Evolutionary conservation across 148 eudicot genomes (phyloP), one percentile per base, ranked within the genome.

Genomic region (Talinum fruticosum): DNA sequence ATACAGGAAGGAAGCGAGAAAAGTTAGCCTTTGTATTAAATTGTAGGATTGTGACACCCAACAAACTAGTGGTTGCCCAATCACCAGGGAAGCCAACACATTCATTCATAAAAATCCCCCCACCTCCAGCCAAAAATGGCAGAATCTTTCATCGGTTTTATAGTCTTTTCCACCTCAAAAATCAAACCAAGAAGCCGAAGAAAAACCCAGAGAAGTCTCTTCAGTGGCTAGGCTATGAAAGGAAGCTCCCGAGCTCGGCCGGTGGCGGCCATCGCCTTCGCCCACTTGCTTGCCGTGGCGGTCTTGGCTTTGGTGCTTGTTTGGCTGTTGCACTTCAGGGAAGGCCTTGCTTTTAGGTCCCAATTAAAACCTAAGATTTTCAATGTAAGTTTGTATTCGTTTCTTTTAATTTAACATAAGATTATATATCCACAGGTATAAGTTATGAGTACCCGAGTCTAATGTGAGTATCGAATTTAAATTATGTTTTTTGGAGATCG

Each of bases 311-410:
- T 90, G 54, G 79, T 87, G 47, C 86, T 88, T 29, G 85, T 85
- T 77, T 90, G 94, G 94, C 84, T 90, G 34, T 78, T 88, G 32
- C 85, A 87, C 76, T 87, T 90, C 79, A 66, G 87, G 33, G 90
- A 79, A 37, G 94, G 94, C 71, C 80, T 90, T 38, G 84, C 91
- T 66, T 88, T 88, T 78, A 83, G 75, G 12, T 84, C 94, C 33
- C 70, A 53, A 10, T 49, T 66, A 44, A 87, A 87, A 73, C 53
- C 64, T 16, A 86, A 87, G 82, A 83, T 88, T 64, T 90, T 90
- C 66, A 88, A 90, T 79, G 94, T 90, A 87, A 79, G 66, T 65
- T 35, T 23, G 14, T 2, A 3, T 41, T 41, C 5, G 1, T 10
- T 8, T n/a, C n/a, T n/a, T n/a, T n/a, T n/a, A n/a, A n/a, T n/a